Evolutionary conservation across 805 yeast species (phyloP), one percentile per base, ranked within the genome.

Genomic region (Nakazawaea molendinolei): DNA sequence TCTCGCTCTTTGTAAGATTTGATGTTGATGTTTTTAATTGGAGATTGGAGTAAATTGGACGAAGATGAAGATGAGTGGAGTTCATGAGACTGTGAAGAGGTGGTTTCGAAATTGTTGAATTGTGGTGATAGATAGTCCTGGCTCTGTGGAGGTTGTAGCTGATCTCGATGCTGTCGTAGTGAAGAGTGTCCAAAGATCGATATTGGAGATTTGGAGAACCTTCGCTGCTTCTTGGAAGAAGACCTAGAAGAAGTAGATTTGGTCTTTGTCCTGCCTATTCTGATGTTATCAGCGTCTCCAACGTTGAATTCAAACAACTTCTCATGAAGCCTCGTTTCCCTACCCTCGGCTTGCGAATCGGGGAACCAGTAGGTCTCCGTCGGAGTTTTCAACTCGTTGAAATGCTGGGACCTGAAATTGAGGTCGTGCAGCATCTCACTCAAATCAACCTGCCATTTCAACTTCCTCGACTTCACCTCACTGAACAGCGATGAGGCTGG

Each of bases 401-500:
- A 74, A 49, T 74, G 76, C 16, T 48, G 48, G n/a, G 61, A 51
- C 42, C 80, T 53, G 85, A 86, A 81, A 3, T 65, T 57, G 10
- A 66, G 33, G 50, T 82, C 89, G 37, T 70, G 66, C 9, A 71
- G 53, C 21, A 68, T 54, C 48, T 82, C 92, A 40, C 70, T 63
- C 33, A 77, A 48, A 36, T 76, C 81, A 5, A 82, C 66, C 34
- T 80, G 77, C 89, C 89, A 82, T 5, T 67, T 58, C 50, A 74
- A 55, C 39, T 65, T 67, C 24, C 17, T 16, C 5, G 23, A 16
- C 9, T 22, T 28, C 5, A 8, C 13, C 26, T 55, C 59, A 38
- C 76, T 71, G 46, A 82, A 79, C 2, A 74, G 79, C 41, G 76
- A 69, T 5, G 84, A 78, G 2, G 86, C 78, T n/a, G 74, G 55